Evolutionary conservation across 257 asterid species (phyloP).

Genomic region (Fraxinus americana): DNA sequence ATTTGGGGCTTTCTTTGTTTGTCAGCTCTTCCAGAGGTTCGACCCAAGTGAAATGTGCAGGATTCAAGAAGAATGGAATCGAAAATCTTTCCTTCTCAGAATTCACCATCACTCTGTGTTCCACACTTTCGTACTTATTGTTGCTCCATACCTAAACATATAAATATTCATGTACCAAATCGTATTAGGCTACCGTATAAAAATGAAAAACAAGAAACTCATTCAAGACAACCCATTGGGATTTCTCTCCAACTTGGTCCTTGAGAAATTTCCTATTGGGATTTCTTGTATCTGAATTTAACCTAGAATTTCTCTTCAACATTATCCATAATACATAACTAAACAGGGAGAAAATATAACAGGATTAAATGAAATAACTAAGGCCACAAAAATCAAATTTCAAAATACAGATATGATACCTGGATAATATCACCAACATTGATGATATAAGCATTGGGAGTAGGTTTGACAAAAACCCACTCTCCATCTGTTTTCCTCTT

Average conservation of each 20-base stretch:
- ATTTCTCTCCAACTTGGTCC: no score
- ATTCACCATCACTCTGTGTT: conserved; percentile 61
- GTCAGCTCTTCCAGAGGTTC: conserved; percentile 29
- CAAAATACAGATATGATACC: not conserved
- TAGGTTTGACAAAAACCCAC: conserved; percentile 22
- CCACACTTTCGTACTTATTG: conserved; percentile 59
- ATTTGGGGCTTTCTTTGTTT: conserved; percentile 19
- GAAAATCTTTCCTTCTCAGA: conserved; percentile 53
- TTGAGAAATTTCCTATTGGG: no score
- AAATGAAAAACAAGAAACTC: not conserved
- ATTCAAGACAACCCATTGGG: not conserved
- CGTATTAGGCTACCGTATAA: not conserved
- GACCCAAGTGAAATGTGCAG: conserved; percentile 33
- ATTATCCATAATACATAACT: no score
- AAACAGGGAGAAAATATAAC: no score
- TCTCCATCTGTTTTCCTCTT: conserved; percentile 23
- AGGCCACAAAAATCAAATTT: not conserved
- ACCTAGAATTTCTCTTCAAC: no score
- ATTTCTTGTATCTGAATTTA: no score
- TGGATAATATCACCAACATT: conserved; percentile 24
- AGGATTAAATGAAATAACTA: not conserved
- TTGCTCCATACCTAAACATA: conserved; percentile 58
- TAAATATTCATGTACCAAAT: not conserved
- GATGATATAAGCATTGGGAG: conserved; percentile 22
- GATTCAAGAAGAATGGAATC: conserved; percentile 43